Conservation (phyloP, 352 stramenopile species). For the Pythium vanterpoolii region DNA sequence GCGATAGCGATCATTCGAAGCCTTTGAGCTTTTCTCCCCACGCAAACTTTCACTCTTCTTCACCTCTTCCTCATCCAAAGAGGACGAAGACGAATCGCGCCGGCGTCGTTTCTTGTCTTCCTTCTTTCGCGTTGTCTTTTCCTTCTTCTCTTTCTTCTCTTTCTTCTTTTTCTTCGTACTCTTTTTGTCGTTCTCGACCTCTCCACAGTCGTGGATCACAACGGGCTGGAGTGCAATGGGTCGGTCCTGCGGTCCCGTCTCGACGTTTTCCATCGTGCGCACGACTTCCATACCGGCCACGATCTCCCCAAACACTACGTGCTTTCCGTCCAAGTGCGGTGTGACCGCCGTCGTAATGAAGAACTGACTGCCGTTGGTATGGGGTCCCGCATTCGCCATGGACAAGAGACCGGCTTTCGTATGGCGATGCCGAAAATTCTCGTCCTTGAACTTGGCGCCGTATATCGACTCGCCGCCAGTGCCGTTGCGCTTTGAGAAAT, state of each 20-base stretch:
- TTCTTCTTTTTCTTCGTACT: constrained; percentile 26
- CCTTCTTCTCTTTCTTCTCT: constrained; percentile 29
- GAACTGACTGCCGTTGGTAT: constrained; percentile 84
- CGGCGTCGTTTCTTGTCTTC: constrained; percentile 15
- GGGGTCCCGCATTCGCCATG: constrained; percentile 91
- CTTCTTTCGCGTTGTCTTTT: constrained; percentile 29
- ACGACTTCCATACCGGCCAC: constrained; percentile 66
- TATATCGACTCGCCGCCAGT: constrained; percentile 96
- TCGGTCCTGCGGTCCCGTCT: constrained; percentile 82
- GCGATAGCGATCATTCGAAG: constrained; percentile 1
- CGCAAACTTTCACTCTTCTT: too few species aligned
- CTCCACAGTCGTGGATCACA: constrained; percentile 94
- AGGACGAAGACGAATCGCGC: constrained; percentile 15
- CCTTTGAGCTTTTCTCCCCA: neutral
- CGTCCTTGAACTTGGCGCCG: constrained; percentile 87
- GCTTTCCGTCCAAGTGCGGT: constrained; percentile 97
- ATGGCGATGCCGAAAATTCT: constrained; percentile 95
- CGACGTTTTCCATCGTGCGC: constrained; percentile 89
- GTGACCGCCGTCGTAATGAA: constrained; percentile 86
- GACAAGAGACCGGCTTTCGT: constrained; percentile 90
- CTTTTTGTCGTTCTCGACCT: constrained; percentile 36
- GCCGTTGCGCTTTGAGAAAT: constrained; percentile 85
- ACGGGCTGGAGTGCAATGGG: constrained; percentile 78
- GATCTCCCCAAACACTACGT: constrained; percentile 99
- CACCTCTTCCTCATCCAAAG: constrained; percentile 9